A percentile compares a stretch with the other conserved stretches of the same genome.
Evolutionary conservation across 2,329 filamentous ascomycete genomes (phyloP).

Genomic region (Botrytis tulipae): DNA sequence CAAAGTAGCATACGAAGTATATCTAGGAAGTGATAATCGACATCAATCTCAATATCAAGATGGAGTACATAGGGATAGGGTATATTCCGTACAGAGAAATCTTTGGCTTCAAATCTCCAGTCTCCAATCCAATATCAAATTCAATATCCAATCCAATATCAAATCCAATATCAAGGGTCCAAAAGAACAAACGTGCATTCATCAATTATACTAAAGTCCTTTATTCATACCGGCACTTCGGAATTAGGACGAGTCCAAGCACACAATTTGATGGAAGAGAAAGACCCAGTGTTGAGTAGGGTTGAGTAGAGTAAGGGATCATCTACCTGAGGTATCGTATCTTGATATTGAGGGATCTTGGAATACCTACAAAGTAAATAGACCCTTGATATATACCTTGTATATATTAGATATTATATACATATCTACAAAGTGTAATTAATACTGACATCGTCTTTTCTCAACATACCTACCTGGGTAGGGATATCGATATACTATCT

Average conservation of each 20-base stretch:
- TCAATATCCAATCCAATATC: no score
- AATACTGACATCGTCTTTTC: not conserved
- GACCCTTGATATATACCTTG: no score
- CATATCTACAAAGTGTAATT: not conserved
- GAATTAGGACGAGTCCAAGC: not conserved
- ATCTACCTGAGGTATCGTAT: not conserved
- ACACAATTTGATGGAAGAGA: not conserved
- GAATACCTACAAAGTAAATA: no score
- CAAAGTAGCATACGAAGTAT: not conserved
- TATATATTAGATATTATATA: no score
- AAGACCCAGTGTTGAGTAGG: not conserved
- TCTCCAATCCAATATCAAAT: no score
- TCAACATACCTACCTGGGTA: not conserved
- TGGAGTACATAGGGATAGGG: not conserved
- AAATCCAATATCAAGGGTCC: not conserved
- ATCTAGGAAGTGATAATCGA: not conserved
- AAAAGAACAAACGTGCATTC: not conserved
- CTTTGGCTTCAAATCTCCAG: not conserved
- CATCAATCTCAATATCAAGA: not conserved
- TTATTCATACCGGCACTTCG: not conserved
- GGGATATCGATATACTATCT: not conserved
- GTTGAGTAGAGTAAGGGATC: not conserved
- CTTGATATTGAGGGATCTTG: no score
- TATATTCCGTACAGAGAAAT: not conserved
- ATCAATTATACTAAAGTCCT: not conserved